Evolutionary conservation across 2,329 filamentous ascomycete genomes (phyloP), one percentile per base, ranked within the genome.

Genomic region (Fusarium sp.): DNA sequence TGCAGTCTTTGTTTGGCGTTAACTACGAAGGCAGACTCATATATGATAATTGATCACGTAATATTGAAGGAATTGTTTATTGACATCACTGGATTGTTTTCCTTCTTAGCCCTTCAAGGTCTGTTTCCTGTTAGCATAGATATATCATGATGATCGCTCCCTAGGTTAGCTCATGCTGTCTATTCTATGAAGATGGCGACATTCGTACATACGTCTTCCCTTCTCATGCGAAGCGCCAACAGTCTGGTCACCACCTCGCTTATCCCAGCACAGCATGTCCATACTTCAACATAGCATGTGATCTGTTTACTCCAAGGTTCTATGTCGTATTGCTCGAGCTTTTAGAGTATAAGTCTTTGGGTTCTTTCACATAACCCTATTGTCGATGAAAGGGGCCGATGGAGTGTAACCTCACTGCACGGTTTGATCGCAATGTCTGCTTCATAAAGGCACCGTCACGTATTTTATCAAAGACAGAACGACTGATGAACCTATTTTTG

Each of bases 1-100:
- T 39, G 55, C 70, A 18, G 70, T 78, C n/a, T 72, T 78, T 52
- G 66, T 75, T 29, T 77, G 72, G 72, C 67, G 62, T 45, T 70
- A 59, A 33, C 8, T 31, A 18, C 42, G n/a, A 49, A 17, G 15
- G n/a, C 20, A 31, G 36, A n/a, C 18, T 50, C 7, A 8, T 31
- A 15, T 43, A 43, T 31, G 25, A 14, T n/a, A 17, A 6, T 35
- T 50, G 25, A 29, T 43, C 11, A 31, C 23, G 15, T 43, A 37
- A 13, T 11, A 15, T 43, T 21, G n/a, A 27, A 42, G 13, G 20
- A 21, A 21, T 8, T 43, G 6, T 4, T 15, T 11, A 21, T 20
- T 18, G 10, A 10, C 8, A 31, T 37, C 17, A 25, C 20, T 43
- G 29, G 6, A 31, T 11, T 29, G 15, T 17, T 20, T 13, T 15